These are phyloP conservation scores for Erysimum cheiri DNA, from an alignment of 441 rosid species.

Conservation along the genomic window DNA sequence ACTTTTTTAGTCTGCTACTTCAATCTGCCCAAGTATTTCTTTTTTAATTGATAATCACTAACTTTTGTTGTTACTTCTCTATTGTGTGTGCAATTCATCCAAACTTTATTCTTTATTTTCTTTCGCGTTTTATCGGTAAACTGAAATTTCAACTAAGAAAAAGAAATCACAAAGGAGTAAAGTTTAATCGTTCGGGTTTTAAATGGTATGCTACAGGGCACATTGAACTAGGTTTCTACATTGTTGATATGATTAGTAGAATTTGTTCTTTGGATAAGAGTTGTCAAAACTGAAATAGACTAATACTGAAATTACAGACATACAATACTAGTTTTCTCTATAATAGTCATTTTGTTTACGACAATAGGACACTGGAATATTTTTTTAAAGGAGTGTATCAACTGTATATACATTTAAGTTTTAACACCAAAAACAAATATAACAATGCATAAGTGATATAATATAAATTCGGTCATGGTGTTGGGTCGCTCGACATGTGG, in stretches of 20 bases:
- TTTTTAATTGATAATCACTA: background rate
- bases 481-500: conserved; percentile 38
- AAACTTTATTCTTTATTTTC: background rate
- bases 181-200: background rate
- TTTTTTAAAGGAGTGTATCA: background rate
- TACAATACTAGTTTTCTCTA: background rate
- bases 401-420: background rate
- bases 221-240: background rate
- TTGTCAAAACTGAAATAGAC: conserved; percentile 25
- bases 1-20: background rate
- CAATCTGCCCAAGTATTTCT: background rate
- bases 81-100: background rate
- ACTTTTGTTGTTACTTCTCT: background rate
- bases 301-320: conserved; percentile 24
- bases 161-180: background rate
- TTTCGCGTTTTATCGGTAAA: background rate
- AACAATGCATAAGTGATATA: conserved; percentile 17
- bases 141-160: background rate
- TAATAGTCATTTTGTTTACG: background rate
- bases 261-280: conserved; percentile 8
- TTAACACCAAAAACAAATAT: background rate
- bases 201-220: background rate
- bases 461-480: conserved; percentile 22
- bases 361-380: background rate
- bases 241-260: conserved; percentile 6